These are phyloP conservation scores for Kandelia obovata DNA, from an alignment of 345 rosid species.

Conservation along the genomic window DNA sequence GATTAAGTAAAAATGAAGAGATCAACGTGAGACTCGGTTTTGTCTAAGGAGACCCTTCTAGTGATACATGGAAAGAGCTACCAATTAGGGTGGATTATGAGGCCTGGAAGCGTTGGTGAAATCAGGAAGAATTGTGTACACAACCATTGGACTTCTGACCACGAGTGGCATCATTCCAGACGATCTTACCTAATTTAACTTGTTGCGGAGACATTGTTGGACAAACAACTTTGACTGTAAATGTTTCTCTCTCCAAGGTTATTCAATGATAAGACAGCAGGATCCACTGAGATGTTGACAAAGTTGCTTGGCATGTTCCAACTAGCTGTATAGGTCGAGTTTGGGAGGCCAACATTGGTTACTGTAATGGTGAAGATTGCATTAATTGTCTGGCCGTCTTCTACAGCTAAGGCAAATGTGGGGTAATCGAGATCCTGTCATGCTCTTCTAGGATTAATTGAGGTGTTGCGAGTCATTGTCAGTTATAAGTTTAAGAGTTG, in stretches of 20 bases:
- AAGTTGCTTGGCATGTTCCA: conserved; percentile 7
- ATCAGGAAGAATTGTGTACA: conserved; percentile 27
- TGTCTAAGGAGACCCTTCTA: conserved; percentile 25
- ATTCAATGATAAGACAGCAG: conserved; percentile 27
- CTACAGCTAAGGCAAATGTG: conserved; percentile 33
- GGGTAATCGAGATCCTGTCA: conserved; percentile 46
- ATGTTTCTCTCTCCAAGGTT: conserved; percentile 27
- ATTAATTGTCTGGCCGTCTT: conserved; percentile 27
- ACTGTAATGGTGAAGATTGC: conserved; percentile 38
- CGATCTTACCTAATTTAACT: conserved; percentile 30
- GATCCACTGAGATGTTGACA: conserved; percentile 27
- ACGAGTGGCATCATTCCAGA: conserved; percentile 31
- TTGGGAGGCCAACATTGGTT: conserved; percentile 42
- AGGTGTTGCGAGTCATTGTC: conserved; percentile 30
- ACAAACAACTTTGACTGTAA: conserved; percentile 26
- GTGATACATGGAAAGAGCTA: conserved; percentile 19
- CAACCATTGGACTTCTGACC: conserved; percentile 37
- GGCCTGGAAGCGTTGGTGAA: neutral
- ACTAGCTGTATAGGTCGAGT: conserved; percentile 30
- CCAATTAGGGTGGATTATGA: neutral
- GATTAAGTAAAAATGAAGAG: neutral
- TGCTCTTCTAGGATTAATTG: conserved; percentile 25
- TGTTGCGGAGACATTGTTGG: conserved; percentile 22
- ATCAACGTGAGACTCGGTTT: neutral
- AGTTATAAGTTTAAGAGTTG: conserved; percentile 21